Percentiles rank a stretch among this genome's conserved stretches.
Evolutionary conservation across 306 rosid species (phyloP).

Genomic region (Clitoria ternatea): DNA sequence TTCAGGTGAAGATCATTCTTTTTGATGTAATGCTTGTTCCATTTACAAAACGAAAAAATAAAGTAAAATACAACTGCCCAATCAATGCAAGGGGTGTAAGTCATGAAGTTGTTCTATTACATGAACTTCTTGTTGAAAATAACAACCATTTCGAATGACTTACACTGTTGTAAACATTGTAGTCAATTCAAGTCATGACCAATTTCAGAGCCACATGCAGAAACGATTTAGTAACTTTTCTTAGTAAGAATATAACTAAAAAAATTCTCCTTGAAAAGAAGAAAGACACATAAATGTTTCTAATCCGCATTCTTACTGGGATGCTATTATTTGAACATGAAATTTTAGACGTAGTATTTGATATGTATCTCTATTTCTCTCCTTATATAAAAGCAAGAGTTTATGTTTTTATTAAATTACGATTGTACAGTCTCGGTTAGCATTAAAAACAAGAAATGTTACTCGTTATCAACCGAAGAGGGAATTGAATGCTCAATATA

Average conservation of each 20-base stretch:
- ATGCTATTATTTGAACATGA: no score
- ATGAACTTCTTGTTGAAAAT: no score
- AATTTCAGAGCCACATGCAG: background rate
- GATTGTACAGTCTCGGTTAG: background rate
- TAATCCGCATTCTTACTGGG: background rate
- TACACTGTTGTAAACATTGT: no score
- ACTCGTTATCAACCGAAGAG: background rate
- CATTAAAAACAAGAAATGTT: background rate
- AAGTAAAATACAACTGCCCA: no score
- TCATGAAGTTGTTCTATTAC: background rate
- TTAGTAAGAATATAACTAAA: background rate
- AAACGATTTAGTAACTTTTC: background rate
- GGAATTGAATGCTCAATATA: background rate
- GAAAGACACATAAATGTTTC: background rate
- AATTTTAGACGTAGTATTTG: no score
- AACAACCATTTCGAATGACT: no score
- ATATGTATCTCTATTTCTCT: no score
- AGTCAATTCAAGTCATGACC: background rate
- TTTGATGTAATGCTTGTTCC: background rate
- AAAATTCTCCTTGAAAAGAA: background rate
- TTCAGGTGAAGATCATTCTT: background rate
- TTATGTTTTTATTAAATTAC: no score
- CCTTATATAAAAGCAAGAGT: no score
- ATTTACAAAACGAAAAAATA: background rate
- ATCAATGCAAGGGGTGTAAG: background rate